A percentile compares a stretch with the other conserved stretches of the same genome.
phyloP scores from a whole-genome alignment of 192 early-diverging fungal genomes.

The Thamnidium elegans region DNA sequence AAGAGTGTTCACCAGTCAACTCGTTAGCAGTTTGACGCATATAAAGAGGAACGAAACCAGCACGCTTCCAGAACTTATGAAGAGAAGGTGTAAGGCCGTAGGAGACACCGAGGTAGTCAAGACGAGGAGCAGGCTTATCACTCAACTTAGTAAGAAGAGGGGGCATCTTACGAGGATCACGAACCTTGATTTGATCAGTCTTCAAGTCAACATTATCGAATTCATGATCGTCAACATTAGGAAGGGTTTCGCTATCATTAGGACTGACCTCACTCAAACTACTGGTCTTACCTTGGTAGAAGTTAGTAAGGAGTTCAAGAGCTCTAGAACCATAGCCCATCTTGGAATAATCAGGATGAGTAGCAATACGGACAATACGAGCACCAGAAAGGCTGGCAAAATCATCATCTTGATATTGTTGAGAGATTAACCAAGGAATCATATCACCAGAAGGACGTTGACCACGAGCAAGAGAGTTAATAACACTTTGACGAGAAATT shows the following conservation, averaged over 20 bases:
- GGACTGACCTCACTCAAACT: conserved; percentile 59
- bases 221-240: conserved; percentile 53
- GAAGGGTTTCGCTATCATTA: conserved; percentile 49
- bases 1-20: conserved; percentile 96
- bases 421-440: conserved; percentile 96
- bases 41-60: conserved; percentile 90
- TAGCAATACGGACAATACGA: conserved; percentile 95
- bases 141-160: conserved; percentile 83
- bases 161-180: conserved; percentile 90
- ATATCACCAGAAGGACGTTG: conserved; percentile 88
- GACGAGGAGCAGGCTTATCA: conserved; percentile 72
- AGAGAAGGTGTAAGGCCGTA: conserved; percentile 86
- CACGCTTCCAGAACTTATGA: conserved; percentile 96
- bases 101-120: conserved; percentile 96
- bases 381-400: conserved; percentile 94
- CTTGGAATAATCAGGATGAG: conserved; percentile 92
- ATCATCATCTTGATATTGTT: conserved; percentile 95
- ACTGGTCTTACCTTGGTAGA: conserved; percentile 81
- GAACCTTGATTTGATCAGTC: conserved; percentile 77
- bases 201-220: conserved; percentile 53
- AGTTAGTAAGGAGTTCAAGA: conserved; percentile 79
- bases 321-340: conserved; percentile 98
- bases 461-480: conserved; percentile 81
- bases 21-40: conserved; percentile 96
- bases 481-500: conserved; percentile 84